Evolutionary conservation across 148 eudicot genomes (phyloP).

Genomic region (Camellia granthamiana): DNA sequence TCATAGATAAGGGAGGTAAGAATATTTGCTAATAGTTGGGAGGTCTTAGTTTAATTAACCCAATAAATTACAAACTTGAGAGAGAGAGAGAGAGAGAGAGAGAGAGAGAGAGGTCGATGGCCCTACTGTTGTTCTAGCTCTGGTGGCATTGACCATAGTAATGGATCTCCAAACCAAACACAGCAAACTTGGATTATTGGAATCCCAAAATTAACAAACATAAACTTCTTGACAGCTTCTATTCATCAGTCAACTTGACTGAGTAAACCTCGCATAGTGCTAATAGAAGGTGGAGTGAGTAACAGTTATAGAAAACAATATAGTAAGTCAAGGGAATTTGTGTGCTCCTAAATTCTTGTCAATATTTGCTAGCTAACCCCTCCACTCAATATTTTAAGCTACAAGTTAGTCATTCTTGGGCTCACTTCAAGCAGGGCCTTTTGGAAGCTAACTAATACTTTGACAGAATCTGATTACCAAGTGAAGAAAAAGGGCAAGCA

Average conservation of each 20-base stretch:
- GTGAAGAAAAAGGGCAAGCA: not conserved
- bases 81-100: not conserved
- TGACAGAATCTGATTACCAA: not conserved
- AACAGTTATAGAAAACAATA: not conserved
- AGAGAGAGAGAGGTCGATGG: not conserved
- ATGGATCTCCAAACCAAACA: not conserved
- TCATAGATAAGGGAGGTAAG: too few relatives aligned
- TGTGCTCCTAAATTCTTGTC: not conserved
- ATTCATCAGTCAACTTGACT: not conserved
- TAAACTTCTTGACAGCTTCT: not conserved
- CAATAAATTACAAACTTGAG: too few relatives aligned
- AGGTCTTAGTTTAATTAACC: too few relatives aligned
- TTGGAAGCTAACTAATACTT: not conserved
- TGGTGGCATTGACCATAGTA: not conserved
- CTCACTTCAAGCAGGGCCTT: not conserved
- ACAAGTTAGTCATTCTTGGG: not conserved
- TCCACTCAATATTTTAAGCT: not conserved
- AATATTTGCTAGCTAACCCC: not conserved
- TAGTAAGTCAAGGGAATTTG: not conserved
- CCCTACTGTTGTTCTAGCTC: not conserved
- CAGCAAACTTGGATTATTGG: not conserved
- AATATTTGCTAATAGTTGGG: too few relatives aligned
- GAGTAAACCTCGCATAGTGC: not conserved
- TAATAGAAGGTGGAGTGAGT: not conserved
- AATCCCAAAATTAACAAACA: not conserved